Percentiles rank a stretch among this genome's conserved stretches.
Evolutionary conservation across 148 eudicot genomes (phyloP).

Genomic region (Dianthus caryophyllus): DNA sequence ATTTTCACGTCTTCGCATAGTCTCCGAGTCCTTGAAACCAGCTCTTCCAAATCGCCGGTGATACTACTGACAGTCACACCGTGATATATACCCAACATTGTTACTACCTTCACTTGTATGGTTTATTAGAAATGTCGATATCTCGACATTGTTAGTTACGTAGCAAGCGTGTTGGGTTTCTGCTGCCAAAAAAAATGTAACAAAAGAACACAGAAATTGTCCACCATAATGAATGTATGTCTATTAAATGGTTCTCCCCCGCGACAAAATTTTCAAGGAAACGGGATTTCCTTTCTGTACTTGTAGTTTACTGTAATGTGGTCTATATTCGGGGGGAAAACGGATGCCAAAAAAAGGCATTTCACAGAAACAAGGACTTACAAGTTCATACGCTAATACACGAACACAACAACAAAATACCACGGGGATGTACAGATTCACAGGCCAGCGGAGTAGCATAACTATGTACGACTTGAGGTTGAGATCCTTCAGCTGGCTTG

Average conservation of each 20-base stretch:
- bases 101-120: too few species aligned
- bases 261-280: constrained; percentile 8
- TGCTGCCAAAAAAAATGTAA: too few species aligned
- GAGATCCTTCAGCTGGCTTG: neutral
- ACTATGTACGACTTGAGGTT: constrained; percentile 17
- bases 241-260: neutral
- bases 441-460: constrained; percentile 4
- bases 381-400: constrained; percentile 13
- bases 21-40: too few species aligned
- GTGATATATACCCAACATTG: too few species aligned
- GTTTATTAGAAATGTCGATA: too few species aligned
- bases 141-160: too few species aligned
- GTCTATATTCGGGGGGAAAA: constrained; percentile 7
- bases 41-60: too few species aligned
- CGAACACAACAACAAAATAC: neutral
- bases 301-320: neutral
- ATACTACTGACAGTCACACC: too few species aligned
- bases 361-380: constrained; percentile 8
- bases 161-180: too few species aligned
- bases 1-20: too few species aligned
- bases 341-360: constrained; percentile 16
- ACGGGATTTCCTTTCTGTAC: neutral
- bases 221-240: too few species aligned
- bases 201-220: too few species aligned
- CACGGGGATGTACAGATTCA: constrained; percentile 18